These are phyloP conservation scores for Vaccinium macrocarpon DNA, from an alignment of 148 eudicot species.

Conservation along the genomic window DNA sequence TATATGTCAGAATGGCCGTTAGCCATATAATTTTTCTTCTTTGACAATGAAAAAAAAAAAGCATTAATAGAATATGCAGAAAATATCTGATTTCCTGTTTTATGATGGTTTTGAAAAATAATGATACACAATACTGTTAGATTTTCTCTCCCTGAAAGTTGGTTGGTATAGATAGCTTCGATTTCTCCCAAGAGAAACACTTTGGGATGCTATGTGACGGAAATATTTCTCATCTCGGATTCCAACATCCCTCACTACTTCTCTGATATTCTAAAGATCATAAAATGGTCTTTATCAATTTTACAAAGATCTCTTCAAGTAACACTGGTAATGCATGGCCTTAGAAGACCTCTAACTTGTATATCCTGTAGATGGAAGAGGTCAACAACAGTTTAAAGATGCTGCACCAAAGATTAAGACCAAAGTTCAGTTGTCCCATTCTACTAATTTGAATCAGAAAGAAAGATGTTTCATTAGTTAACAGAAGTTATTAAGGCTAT, in stretches of 20 bases:
- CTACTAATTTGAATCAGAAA: neutral
- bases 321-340: neutral
- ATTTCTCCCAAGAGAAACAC: neutral
- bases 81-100: neutral
- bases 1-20: neutral
- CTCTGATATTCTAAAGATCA: neutral
- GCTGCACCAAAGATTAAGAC: neutral
- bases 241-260: neutral
- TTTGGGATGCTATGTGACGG: neutral
- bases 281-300: neutral
- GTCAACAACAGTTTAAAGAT: neutral
- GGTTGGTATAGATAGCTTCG: neutral
- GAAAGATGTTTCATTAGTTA: neutral
- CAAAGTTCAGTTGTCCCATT: neutral
- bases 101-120: neutral
- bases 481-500: neutral
- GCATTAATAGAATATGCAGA: neutral
- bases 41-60: neutral
- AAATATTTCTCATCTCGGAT: neutral
- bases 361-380: conserved; percentile 1
- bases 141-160: neutral
- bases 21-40: neutral
- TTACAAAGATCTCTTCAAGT: neutral
- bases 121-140: neutral
- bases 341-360: neutral